Conservation (phyloP, 257 asterid species). For the Nicotiana tabacum region DNA sequence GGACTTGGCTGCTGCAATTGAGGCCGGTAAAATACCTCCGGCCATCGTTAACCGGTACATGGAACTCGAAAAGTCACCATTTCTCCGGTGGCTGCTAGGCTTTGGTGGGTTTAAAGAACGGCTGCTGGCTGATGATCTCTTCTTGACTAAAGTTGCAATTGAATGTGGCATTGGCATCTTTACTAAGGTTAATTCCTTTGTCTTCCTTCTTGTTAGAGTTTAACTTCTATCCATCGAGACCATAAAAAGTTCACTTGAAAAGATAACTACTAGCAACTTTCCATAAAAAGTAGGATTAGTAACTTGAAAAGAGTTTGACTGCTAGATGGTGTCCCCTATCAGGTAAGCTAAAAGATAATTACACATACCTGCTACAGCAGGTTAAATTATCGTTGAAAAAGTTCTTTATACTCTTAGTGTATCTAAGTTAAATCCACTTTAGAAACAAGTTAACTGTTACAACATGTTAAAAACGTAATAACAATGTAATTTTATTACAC, state of each 20-base stretch:
- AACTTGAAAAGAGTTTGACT: background rate
- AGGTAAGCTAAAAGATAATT: no score
- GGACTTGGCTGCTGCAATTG: slow-evolving; percentile 74
- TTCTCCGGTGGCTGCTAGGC: slow-evolving; percentile 61
- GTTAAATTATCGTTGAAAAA: no score
- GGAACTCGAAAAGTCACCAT: slow-evolving; percentile 70
- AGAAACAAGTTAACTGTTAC: no score
- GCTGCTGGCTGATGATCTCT: slow-evolving; percentile 88
- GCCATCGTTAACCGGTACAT: slow-evolving; percentile 52
- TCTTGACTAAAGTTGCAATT: slow-evolving; percentile 93
- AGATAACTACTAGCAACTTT: background rate
- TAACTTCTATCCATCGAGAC: background rate
- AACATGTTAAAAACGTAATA: no score
- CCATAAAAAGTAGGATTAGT: background rate
- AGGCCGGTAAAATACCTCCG: slow-evolving; percentile 77
- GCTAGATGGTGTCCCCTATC: no score
- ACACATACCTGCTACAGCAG: no score
- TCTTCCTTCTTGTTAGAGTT: background rate
- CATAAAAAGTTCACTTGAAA: no score
- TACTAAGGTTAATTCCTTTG: slow-evolving; percentile 53
- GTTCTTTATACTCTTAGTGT: no score
- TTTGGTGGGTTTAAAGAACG: slow-evolving; percentile 91
- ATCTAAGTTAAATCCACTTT: no score
- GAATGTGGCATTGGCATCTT: slow-evolving; percentile 96
- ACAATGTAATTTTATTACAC: no score